Conservation (phyloP, 257 asterid species). For the Coffea canephora region DNA sequence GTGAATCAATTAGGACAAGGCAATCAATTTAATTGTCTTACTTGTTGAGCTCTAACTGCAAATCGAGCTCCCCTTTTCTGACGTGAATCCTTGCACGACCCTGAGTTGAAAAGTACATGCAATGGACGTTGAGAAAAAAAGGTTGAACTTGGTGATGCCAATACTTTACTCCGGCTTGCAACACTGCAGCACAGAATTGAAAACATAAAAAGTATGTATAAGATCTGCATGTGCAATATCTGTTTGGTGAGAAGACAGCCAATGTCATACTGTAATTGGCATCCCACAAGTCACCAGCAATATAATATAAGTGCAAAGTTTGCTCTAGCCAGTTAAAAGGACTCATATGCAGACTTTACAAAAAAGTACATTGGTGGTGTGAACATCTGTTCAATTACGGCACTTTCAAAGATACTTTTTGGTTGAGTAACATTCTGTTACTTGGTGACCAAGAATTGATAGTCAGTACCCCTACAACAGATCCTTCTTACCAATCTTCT, state of each 20-base stretch:
- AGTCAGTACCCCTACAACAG: neutral
- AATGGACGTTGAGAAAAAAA: slow-evolving; percentile 57
- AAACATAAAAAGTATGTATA: neutral
- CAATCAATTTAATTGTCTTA: slow-evolving; percentile 32
- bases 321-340: neutral
- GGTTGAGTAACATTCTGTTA: neutral
- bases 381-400: neutral
- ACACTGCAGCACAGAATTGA: slow-evolving; percentile 47
- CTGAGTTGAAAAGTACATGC: slow-evolving; percentile 51
- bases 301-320: neutral
- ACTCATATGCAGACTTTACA: too few species aligned
- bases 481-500: neutral
- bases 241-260: neutral
- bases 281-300: neutral
- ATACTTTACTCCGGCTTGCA: slow-evolving; percentile 49
- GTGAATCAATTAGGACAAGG: neutral
- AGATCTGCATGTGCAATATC: neutral
- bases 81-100: slow-evolving; percentile 33
- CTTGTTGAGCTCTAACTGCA: slow-evolving; percentile 81
- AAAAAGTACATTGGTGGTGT: neutral
- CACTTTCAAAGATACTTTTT: neutral
- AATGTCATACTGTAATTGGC: too few species aligned
- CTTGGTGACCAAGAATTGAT: neutral
- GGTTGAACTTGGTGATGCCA: slow-evolving; percentile 64
- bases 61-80: slow-evolving; percentile 60